These are phyloP conservation scores for Dalbergia cochinchinensis DNA, from an alignment of 306 rosid genomes.

Conservation along the genomic window DNA sequence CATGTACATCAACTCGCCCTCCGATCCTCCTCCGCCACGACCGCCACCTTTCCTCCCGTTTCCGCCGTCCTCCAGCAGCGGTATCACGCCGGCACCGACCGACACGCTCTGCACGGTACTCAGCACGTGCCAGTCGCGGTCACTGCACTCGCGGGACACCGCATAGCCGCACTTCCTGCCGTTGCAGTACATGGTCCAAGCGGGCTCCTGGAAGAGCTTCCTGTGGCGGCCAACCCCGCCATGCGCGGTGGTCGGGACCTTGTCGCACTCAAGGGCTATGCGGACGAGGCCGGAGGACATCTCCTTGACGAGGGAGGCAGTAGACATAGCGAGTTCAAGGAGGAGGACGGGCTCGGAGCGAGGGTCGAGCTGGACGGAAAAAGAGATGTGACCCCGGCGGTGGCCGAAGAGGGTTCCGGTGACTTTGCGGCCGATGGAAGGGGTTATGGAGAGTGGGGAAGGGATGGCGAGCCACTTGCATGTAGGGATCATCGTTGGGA, in stretches of 20 bases:
- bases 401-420: conserved; percentile 94
- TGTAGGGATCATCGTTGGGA: conserved; percentile 62
- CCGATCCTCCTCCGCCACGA: conserved; percentile 48
- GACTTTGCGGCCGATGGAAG: conserved; percentile 67
- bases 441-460: conserved; percentile 60
- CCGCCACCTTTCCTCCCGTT: not conserved
- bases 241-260: conserved; percentile 15
- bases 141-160: conserved; percentile 70
- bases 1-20: conserved; percentile 95
- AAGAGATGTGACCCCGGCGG: conserved; percentile 88
- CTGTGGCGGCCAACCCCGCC: conserved; percentile 2
- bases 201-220: conserved; percentile 75
- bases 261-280: conserved; percentile 81
- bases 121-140: conserved; percentile 74
- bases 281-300: conserved; percentile 96
- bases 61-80: conserved; percentile 60
- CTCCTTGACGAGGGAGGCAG: conserved; percentile 80
- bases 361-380: conserved; percentile 87
- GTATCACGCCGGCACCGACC: conserved; percentile 92
- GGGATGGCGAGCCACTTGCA: conserved; percentile 83
- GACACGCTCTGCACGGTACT: conserved; percentile 80
- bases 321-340: conserved; percentile 84
- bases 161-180: conserved; percentile 84
- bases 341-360: conserved; percentile 70
- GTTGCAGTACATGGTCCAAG: conserved; percentile 91